Conservation (phyloP, 164 flowering plant genomes). For the Euptelea pleiosperma region DNA sequence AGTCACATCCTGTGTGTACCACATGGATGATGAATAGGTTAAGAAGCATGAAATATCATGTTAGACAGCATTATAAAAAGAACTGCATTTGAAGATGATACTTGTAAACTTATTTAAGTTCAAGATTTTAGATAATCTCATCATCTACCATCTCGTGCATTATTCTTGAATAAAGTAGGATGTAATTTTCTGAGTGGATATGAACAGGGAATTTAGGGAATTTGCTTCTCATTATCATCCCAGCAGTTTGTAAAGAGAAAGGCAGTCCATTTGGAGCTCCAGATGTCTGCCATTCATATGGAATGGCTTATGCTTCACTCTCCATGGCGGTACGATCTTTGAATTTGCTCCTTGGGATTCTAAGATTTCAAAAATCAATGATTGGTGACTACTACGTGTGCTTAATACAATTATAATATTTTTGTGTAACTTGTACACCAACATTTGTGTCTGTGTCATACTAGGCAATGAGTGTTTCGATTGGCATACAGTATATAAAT, state of each 20-base stretch:
- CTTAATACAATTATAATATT: neutral
- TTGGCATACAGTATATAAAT: too few relatives aligned
- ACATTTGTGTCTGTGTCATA: too few relatives aligned
- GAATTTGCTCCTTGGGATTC: neutral
- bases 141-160: neutral
- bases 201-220: conserved; percentile 76
- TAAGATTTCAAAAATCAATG: neutral
- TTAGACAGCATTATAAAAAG: too few relatives aligned
- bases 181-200: conserved; percentile 1
- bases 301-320: conserved; percentile 72
- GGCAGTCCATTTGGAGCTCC: conserved; percentile 76
- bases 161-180: neutral
- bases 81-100: too few relatives aligned
- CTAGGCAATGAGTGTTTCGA: too few relatives aligned
- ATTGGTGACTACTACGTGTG: neutral
- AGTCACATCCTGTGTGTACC: too few relatives aligned
- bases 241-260: conserved; percentile 76
- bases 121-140: neutral
- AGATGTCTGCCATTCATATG: conserved; percentile 44
- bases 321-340: conserved; percentile 70
- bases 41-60: too few relatives aligned
- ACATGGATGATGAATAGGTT: neutral
- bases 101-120: neutral
- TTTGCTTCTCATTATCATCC: conserved; percentile 64
- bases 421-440: neutral